These are phyloP conservation scores for Aspergillus ustus DNA, from an alignment of 2,329 filamentous ascomycete species.

Conservation along the genomic window DNA sequence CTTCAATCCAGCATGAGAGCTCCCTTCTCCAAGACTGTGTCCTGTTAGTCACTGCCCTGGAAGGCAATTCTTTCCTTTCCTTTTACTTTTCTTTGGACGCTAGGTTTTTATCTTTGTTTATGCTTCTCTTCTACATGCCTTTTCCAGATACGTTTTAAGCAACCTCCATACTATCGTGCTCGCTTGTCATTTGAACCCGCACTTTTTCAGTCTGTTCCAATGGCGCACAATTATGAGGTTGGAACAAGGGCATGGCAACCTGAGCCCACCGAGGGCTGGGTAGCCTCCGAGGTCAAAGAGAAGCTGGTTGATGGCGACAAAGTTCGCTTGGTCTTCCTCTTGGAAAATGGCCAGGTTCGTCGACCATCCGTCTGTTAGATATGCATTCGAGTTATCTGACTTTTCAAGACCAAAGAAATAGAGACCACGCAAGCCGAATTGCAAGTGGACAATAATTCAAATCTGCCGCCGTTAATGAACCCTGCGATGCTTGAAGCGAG, in stretches of 20 bases:
- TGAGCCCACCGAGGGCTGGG: slow-evolving; percentile 93
- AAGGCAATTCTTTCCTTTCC: slow-evolving; percentile 15
- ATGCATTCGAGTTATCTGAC: background rate
- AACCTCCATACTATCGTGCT: slow-evolving; percentile 26
- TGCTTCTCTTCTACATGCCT: slow-evolving; percentile 35
- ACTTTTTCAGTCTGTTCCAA: slow-evolving; percentile 20
- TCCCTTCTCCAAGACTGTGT: slow-evolving; percentile 14
- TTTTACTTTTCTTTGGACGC: slow-evolving; percentile 15
- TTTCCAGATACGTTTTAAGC: slow-evolving; percentile 14
- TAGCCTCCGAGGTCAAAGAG: slow-evolving; percentile 90
- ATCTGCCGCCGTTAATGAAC: slow-evolving; percentile 94
- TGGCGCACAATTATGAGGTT: slow-evolving; percentile 95
- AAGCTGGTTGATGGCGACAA: slow-evolving; percentile 85
- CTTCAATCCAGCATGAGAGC: slow-evolving; percentile 21
- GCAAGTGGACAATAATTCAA: slow-evolving; percentile 74
- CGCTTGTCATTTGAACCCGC: slow-evolving; percentile 15
- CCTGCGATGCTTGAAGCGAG: slow-evolving; percentile 97
- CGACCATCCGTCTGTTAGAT: background rate
- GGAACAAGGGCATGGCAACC: slow-evolving; percentile 99
- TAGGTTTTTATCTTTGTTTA: slow-evolving; percentile 20
- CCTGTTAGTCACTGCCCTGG: slow-evolving; percentile 9
- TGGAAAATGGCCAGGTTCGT: slow-evolving; percentile 89
- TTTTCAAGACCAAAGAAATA: slow-evolving; percentile 73
- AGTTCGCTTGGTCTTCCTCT: slow-evolving; percentile 81
- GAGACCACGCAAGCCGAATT: slow-evolving; percentile 78